Conservation (phyloP, 345 rosid genomes). For the Lumnitzera littorea region DNA sequence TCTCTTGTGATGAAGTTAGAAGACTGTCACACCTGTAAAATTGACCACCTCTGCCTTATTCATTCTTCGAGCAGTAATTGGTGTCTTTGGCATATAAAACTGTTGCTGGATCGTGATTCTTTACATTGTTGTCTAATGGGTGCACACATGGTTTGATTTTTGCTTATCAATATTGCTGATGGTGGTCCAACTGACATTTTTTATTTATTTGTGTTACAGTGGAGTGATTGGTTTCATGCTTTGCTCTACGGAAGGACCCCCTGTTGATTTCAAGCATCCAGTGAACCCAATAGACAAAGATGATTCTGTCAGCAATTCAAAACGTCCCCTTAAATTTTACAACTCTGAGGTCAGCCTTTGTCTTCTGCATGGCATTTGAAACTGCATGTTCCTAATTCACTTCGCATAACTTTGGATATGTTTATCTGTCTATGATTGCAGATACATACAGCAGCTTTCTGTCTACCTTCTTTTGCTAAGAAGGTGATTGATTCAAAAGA, state of each 20-base stretch:
- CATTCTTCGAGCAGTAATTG: too few relatives aligned
- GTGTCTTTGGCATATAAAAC: too few relatives aligned
- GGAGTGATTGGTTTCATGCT: conserved; percentile 98
- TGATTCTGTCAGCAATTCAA: conserved; percentile 26
- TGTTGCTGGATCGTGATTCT: too few relatives aligned
- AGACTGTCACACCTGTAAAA: too few relatives aligned
- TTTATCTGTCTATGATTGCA: conserved; percentile 16
- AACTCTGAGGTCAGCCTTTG: conserved; percentile 55
- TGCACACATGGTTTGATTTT: neutral
- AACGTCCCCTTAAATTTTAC: conserved; percentile 66
- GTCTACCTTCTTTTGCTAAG: conserved; percentile 90
- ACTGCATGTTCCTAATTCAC: neutral
- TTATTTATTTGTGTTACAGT: conserved; percentile 28
- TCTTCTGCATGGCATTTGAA: neutral
- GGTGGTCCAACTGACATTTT: neutral
- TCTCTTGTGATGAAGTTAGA: too few relatives aligned
- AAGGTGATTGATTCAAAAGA: conserved; percentile 60
- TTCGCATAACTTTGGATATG: neutral
- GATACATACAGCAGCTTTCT: conserved; percentile 94
- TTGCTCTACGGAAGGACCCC: conserved; percentile 86
- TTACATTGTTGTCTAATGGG: neutral
- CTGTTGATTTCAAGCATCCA: conserved; percentile 85
- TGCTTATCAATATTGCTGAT: conserved; percentile 4
- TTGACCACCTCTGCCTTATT: too few relatives aligned
- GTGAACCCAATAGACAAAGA: conserved; percentile 52